Evolutionary conservation across 805 yeast genomes (phyloP).

Genomic region (Starmerella potacharoeniae): DNA sequence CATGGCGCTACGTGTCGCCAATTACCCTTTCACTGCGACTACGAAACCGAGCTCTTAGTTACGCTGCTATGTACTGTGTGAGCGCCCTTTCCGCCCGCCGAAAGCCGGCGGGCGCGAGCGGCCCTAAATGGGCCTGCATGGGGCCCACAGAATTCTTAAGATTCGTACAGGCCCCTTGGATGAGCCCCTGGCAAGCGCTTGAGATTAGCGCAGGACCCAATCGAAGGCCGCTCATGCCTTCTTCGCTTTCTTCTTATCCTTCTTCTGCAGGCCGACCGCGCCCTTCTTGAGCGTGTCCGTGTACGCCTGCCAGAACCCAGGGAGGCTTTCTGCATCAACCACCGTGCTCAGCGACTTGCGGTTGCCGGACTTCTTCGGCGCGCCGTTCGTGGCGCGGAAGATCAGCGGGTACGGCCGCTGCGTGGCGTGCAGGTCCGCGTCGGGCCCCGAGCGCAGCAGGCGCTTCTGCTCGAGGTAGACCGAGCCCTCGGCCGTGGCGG

Average conservation of each 20-base stretch:
- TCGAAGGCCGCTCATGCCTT: background rate
- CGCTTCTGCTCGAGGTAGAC: conserved; percentile 31
- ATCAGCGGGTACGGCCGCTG: conserved; percentile 44
- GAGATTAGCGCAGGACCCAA: no score
- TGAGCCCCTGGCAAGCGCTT: background rate
- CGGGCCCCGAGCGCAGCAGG: conserved; percentile 22
- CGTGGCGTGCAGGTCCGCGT: conserved; percentile 13
- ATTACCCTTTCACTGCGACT: no score
- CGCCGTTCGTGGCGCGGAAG: conserved; percentile 57
- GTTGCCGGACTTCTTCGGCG: conserved; percentile 34
- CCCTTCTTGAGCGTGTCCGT: conserved; percentile 58
- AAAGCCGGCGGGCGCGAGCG: no score
- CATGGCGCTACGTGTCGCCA: no score
- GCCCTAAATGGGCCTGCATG: no score
- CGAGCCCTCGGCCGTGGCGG: conserved; percentile 26
- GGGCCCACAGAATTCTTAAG: no score
- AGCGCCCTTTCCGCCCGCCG: no score
- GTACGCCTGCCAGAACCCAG: conserved; percentile 68
- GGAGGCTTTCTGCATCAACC: conserved; percentile 50
- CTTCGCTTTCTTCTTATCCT: conserved; percentile 58
- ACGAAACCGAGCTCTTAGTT: no score
- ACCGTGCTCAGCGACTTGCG: conserved; percentile 61
- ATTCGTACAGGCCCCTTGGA: no score
- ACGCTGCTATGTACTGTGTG: no score
- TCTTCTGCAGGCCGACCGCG: conserved; percentile 65